phyloP scores from a whole-genome alignment of 441 rosid genomes.

The Pelargonium cotyledonis region DNA sequence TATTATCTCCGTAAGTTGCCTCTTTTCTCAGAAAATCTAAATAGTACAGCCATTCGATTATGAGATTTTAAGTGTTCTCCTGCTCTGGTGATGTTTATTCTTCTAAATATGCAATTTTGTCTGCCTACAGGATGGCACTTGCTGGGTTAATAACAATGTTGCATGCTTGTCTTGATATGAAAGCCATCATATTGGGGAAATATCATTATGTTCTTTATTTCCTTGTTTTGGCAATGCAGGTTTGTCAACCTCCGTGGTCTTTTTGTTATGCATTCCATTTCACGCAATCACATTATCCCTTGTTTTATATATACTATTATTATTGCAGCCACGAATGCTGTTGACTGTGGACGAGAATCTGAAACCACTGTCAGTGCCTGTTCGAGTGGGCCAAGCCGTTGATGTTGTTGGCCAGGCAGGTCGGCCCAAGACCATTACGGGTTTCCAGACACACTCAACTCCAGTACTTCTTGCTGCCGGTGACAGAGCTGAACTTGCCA shows the following conservation, averaged over 20 bases:
- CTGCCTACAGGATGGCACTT: constrained; percentile 62
- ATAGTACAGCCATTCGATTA: not conserved
- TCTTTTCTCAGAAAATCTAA: not conserved
- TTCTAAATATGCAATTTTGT: constrained; percentile 8
- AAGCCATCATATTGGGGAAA: constrained; percentile 72
- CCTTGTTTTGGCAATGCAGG: constrained; percentile 95
- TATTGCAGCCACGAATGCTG: constrained; percentile 84
- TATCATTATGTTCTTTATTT: constrained; percentile 83
- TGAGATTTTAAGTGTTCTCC: constrained; percentile 2
- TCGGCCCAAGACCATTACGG: constrained; percentile 83
- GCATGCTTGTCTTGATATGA: constrained; percentile 88
- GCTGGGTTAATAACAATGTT: constrained; percentile 76
- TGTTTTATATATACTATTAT: not conserved
- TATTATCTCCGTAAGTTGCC: constrained; percentile 72
- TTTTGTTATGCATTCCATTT: not conserved
- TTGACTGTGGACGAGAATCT: constrained; percentile 75
- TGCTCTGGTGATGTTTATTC: not conserved
- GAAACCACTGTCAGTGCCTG: constrained; percentile 73
- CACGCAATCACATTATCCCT: not conserved
- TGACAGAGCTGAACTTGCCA: constrained; percentile 88
- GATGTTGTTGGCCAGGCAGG: constrained; percentile 97
- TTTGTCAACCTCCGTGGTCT: constrained; percentile 19
- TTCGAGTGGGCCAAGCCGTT: constrained; percentile 88
- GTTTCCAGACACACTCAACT: constrained; percentile 90
- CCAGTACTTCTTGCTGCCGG: constrained; percentile 94